Evolutionary conservation across 2,329 filamentous ascomycete genomes (phyloP).

Genomic region (Aspergillus tanneri): DNA sequence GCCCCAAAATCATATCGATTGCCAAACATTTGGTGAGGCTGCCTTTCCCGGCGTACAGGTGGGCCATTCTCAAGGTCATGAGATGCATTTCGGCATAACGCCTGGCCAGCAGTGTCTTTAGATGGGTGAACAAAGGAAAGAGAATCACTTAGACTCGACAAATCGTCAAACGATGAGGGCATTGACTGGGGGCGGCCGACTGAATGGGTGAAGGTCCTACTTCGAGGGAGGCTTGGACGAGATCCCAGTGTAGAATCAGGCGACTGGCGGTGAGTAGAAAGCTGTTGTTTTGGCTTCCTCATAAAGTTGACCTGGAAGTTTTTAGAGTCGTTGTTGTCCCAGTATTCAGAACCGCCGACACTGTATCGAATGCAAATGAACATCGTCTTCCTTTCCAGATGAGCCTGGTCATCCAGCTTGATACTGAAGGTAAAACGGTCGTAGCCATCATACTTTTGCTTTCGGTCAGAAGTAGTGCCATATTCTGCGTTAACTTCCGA

Average conservation of each 20-base stretch:
- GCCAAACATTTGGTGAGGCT: constrained; percentile 71
- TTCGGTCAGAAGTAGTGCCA: constrained; percentile 71
- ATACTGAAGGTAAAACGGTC: constrained; percentile 95
- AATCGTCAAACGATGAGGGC: constrained; percentile 66
- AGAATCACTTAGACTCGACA: constrained; percentile 60
- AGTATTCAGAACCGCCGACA: constrained; percentile 80
- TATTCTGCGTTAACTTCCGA: constrained; percentile 92
- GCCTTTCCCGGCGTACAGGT: constrained; percentile 47
- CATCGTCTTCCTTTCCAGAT: constrained; percentile 88
- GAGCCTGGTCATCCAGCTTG: constrained; percentile 84
- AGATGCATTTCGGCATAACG: constrained; percentile 72
- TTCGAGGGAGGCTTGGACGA: constrained; percentile 63
- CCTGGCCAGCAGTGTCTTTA: constrained; percentile 64
- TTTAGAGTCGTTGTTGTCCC: constrained; percentile 85
- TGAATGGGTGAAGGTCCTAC: constrained; percentile 57
- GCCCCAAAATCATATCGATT: constrained; percentile 95
- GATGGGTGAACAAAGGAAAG: constrained; percentile 59
- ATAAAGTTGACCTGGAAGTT: constrained; percentile 96
- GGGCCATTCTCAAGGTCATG: constrained; percentile 62
- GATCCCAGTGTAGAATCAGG: constrained; percentile 47
- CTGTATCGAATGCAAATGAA: constrained; percentile 88
- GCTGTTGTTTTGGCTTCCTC: constrained; percentile 65
- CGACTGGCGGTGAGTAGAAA: constrained; percentile 38
- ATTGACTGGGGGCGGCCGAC: constrained; percentile 53
- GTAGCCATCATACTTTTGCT: constrained; percentile 62